Evolutionary conservation across 495 filamentous ascomycete species (phyloP).

Genomic region (Pseudomonodictys pantanalensis): DNA sequence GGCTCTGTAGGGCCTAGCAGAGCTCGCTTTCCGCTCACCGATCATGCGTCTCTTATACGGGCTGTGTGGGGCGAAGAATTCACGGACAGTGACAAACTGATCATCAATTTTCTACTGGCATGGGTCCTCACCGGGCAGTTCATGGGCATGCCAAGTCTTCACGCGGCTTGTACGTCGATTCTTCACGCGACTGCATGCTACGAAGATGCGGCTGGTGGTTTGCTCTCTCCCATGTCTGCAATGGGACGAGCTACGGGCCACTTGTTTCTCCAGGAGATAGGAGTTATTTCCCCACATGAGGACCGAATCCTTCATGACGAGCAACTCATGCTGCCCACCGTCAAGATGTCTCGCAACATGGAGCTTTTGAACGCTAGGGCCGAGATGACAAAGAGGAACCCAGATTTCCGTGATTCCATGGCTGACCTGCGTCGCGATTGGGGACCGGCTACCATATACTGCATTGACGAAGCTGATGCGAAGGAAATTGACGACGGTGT

Average conservation of each 20-base stretch:
- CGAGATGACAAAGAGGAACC: constrained; percentile 15
- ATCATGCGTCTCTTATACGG: constrained; percentile 16
- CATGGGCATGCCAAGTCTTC: constrained; percentile 45
- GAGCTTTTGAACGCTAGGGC: constrained; percentile 33
- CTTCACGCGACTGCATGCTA: constrained; percentile 73
- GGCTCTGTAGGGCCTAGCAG: constrained; percentile 53
- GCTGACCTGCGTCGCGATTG: constrained; percentile 65
- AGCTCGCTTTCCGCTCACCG: constrained; percentile 42
- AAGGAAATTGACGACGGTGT: constrained; percentile 87
- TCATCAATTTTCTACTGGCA: constrained; percentile 69
- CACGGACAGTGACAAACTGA: constrained; percentile 46
- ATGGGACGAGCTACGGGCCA: constrained; percentile 48
- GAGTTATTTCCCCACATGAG: constrained; percentile 78
- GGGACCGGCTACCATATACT: constrained; percentile 69
- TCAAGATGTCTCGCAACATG: constrained; percentile 34
- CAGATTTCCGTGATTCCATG: constrained; percentile 52
- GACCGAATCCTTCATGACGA: constrained; percentile 62
- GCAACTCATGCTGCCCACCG: constrained; percentile 57
- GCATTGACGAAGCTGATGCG: constrained; percentile 71
- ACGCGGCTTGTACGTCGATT: constrained; percentile 65
- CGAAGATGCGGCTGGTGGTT: constrained; percentile 39
- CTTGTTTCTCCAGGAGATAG: constrained; percentile 81
- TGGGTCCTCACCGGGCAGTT: constrained; percentile 61
- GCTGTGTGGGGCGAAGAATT: constrained; percentile 34
- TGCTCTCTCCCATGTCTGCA: neutral